These are phyloP conservation scores for Zymoseptoria pseudotritici DNA, from an alignment of 2,329 filamentous ascomycete species.

Conservation along the genomic window DNA sequence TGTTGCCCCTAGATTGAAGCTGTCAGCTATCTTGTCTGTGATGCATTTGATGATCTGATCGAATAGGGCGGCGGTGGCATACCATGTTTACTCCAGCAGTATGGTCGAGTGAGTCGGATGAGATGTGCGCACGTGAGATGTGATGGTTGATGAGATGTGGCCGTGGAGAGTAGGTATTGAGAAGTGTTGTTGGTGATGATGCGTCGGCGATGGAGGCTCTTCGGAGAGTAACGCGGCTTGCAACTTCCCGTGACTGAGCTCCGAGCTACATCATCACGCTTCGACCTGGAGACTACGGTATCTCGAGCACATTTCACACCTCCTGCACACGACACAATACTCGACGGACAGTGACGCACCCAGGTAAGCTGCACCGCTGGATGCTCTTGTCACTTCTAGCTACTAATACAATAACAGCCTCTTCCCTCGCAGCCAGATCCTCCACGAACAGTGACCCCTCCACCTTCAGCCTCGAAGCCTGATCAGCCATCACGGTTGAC, in stretches of 20 bases:
- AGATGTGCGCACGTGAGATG: not conserved
- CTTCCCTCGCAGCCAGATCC: not conserved
- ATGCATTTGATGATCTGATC: not conserved
- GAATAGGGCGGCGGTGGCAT: not conserved
- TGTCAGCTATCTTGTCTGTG: constrained; percentile 5
- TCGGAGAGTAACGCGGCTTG: not conserved
- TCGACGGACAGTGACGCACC: not conserved
- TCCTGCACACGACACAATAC: not conserved
- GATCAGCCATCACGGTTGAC: not conserved
- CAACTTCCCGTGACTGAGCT: not conserved
- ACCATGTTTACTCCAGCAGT: not conserved
- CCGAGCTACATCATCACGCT: not conserved
- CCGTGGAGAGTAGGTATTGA: not conserved
- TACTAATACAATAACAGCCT: not conserved
- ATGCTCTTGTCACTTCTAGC: not conserved
- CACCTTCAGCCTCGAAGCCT: not conserved
- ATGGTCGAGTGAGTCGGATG: not conserved
- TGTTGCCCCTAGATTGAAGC: constrained; percentile 59
- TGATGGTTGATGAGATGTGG: not conserved
- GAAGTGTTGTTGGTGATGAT: not conserved
- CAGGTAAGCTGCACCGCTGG: not conserved
- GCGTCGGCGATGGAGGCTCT: not conserved
- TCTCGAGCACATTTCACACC: not conserved
- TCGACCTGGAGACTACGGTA: not conserved
- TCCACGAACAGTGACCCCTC: not conserved